These are phyloP conservation scores for Fagopyrum esculentum DNA, from an alignment of 148 eudicot genomes.

Conservation along the genomic window DNA sequence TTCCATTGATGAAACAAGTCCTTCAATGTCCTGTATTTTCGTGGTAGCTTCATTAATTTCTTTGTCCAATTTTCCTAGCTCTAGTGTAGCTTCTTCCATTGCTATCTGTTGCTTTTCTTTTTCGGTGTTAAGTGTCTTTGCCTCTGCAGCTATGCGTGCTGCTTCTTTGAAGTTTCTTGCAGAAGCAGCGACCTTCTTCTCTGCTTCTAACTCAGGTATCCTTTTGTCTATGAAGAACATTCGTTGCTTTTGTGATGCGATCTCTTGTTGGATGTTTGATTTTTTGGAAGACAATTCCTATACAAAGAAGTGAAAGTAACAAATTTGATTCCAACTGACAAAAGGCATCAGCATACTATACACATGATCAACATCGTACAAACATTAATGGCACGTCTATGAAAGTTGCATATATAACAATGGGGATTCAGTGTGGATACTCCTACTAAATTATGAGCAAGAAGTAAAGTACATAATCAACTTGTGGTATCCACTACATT, in stretches of 20 bases:
- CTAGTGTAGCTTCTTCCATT: conserved; percentile 26
- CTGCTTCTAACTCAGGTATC: conserved; percentile 70
- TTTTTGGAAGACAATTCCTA: conserved; percentile 62
- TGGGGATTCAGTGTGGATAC: not conserved
- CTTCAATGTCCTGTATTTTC: conserved; percentile 46
- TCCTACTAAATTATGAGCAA: not conserved
- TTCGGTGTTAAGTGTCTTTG: conserved; percentile 51
- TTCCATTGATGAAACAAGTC: conserved; percentile 39
- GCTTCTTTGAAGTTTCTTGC: conserved; percentile 79
- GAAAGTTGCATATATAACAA: not conserved
- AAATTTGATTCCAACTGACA: not conserved
- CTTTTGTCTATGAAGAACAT: conserved; percentile 58
- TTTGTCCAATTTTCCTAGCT: conserved; percentile 40
- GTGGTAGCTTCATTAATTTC: conserved; percentile 34
- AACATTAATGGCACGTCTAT: not conserved
- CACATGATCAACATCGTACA: not conserved
- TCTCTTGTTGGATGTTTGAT: conserved; percentile 54
- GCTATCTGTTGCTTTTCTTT: conserved; percentile 38
- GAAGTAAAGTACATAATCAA: not conserved
- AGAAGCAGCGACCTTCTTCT: conserved; percentile 74
- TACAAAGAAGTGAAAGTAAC: not conserved
- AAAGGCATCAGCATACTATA: not conserved
- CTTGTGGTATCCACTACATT: not conserved
- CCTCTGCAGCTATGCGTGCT: conserved; percentile 64
- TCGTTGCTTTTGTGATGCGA: conserved; percentile 51